Conservation (phyloP, 2,329 filamentous ascomycete genomes). For the Periglandula ipomoeae region DNA sequence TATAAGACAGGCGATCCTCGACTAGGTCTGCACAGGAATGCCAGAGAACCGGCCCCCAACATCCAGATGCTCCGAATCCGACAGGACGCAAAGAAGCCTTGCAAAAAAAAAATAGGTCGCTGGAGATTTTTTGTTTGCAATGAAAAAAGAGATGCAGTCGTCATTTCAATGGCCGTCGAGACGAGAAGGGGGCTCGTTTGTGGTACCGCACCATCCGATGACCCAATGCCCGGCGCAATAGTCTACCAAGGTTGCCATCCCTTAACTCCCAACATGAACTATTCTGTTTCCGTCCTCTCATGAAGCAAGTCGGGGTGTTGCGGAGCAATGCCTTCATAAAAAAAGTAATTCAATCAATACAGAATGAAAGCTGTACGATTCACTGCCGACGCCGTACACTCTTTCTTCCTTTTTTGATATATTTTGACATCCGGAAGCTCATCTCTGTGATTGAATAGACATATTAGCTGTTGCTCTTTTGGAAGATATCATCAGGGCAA, state of each 20-base stretch:
- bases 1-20: neutral
- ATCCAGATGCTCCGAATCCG: slow-evolving; percentile 3
- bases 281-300: neutral
- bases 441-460: slow-evolving; percentile 16
- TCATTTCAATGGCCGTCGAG: slow-evolving; percentile 1
- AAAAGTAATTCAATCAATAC: neutral
- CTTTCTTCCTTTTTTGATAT: neutral
- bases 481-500: neutral
- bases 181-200: neutral
- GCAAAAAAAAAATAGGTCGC: neutral
- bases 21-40: slow-evolving; percentile 6
- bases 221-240: neutral
- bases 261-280: slow-evolving; percentile 1
- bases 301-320: neutral
- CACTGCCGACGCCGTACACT: neutral
- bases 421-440: slow-evolving; percentile 5
- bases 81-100: neutral
- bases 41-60: slow-evolving; percentile 14
- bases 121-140: neutral
- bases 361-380: neutral
- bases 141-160: slow-evolving; percentile 2
- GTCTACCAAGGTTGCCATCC: slow-evolving; percentile 6
- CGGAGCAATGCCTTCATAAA: neutral
- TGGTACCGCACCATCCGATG: neutral
- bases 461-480: neutral